Evolutionary conservation across 306 rosid species (phyloP), one percentile per base, ranked within the genome.

Genomic region (Dalbergia cultrata): DNA sequence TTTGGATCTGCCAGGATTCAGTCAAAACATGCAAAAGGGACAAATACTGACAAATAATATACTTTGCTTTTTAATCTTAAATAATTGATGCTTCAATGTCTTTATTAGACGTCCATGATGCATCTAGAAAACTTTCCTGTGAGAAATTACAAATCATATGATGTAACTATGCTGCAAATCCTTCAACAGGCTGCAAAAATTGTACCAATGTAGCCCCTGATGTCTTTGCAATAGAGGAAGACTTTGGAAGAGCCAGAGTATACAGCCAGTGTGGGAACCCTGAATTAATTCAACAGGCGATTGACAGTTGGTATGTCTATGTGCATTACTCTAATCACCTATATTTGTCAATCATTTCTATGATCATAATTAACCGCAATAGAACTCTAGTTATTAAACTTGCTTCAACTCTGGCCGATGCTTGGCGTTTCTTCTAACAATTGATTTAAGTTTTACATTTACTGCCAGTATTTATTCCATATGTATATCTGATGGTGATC

Each of bases 161-260:
- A 47, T 35, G 35, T 54, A 70, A 70, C 22, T 34, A 61, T 17
- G 6, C 26, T 86, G 62, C 59, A 45, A 60, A 45, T 76, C 31
- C 72, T 65, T 68, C 26, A 19, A 21, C 87, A 94, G 97, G 98
- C 67, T 94, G 98, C 88, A 94, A 91, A 81, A 94, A 87, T 72
- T 94, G 98, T 77, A 92, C 97, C 62, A 92, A 88, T 52, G 83
- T 92, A 17, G 90, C 93, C 66, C 74, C 92, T 1, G 89, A 85
- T 67, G 97, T 92, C 66, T 94, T 94, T 69, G 82, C 82, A 61
- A 94, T 94, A 9, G 98, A 94, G 81, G 98, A 94, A 72, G 97
- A 92, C 53, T 94, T 88, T 39, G 95, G 98, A 83, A 86, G 98
- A 86, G 98, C 98, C 64, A 83, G 97, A 66, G 98, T 72, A 16